Conservation (phyloP, 78 protist genomes). For the Protostelium mycophagum region DNA sequence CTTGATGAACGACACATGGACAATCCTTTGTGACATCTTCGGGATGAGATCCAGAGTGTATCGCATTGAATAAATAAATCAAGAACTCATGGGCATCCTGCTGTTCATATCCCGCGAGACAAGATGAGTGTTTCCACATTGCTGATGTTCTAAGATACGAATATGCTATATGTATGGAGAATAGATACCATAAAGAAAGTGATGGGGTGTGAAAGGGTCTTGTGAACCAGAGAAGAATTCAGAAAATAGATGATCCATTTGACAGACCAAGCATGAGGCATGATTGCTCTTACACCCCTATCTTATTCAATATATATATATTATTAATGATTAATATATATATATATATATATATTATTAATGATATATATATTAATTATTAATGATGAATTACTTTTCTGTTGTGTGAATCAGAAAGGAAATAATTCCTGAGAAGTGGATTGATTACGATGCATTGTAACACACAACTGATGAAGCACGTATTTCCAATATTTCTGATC, state of each 20-base stretch:
- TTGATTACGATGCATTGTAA: slow-evolving; percentile 60
- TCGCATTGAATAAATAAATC: slow-evolving; percentile 64
- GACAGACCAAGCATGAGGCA: slow-evolving; percentile 64
- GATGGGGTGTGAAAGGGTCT: slow-evolving; percentile 55
- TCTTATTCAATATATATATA: background rate
- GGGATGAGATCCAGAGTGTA: slow-evolving; percentile 61
- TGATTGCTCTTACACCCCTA: background rate
- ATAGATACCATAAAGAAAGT: slow-evolving; percentile 40
- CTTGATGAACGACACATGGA: slow-evolving; percentile 41
- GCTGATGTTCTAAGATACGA: background rate
- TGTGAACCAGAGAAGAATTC: slow-evolving; percentile 42
- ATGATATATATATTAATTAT: background rate
- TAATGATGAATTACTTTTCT: slow-evolving; percentile 17
- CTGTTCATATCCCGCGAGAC: slow-evolving; percentile 80
- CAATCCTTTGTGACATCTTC: slow-evolving; percentile 38
- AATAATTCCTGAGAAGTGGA: slow-evolving; percentile 50
- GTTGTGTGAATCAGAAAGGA: slow-evolving; percentile 63
- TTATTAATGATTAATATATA: background rate
- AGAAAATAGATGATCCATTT: slow-evolving; percentile 48
- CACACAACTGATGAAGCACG: slow-evolving; percentile 78
- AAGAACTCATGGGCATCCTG: slow-evolving; percentile 89
- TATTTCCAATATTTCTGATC: slow-evolving; percentile 71
- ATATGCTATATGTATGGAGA: background rate
- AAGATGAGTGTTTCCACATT: slow-evolving; percentile 45
- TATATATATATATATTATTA: slow-evolving; percentile 8